A percentile compares a stretch with the other conserved stretches of the same genome.
Conservation (phyloP, 2,329 filamentous ascomycete genomes). For the Pseudocercospora fijiensis region DNA sequence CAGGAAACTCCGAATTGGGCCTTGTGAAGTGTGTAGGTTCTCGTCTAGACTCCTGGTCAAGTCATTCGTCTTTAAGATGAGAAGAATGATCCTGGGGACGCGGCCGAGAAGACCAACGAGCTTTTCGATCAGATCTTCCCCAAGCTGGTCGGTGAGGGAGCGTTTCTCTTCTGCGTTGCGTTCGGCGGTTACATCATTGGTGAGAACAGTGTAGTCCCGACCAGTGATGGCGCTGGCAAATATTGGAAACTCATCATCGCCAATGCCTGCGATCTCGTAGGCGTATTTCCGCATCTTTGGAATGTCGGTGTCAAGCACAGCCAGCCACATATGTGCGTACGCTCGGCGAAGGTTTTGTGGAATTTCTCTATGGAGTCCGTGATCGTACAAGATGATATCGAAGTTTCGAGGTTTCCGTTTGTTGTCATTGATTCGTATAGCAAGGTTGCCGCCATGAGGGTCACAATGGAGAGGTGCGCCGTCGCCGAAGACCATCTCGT, state of each 20-base stretch:
- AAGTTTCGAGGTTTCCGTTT: slow-evolving; percentile 69
- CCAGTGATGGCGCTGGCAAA: slow-evolving; percentile 97
- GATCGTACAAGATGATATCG: slow-evolving; percentile 93
- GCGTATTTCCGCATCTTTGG: slow-evolving; percentile 83
- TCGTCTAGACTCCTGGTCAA: slow-evolving; percentile 91
- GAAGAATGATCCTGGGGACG: slow-evolving; percentile 85
- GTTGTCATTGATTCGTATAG: slow-evolving; percentile 73
- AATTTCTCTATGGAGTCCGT: slow-evolving; percentile 93
- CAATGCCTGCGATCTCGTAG: slow-evolving; percentile 82
- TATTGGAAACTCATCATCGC: slow-evolving; percentile 85
- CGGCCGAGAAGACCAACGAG: slow-evolving; percentile 83
- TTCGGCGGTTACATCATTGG: slow-evolving; percentile 54
- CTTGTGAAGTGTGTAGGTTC: slow-evolving; percentile 71
- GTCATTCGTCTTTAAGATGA: slow-evolving; percentile 98
- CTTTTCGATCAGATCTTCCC: slow-evolving; percentile 76
- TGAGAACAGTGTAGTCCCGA: slow-evolving; percentile 76
- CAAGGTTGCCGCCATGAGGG: slow-evolving; percentile 93
- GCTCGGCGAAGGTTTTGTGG: slow-evolving; percentile 72
- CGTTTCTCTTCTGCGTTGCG: slow-evolving; percentile 78
- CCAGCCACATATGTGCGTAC: slow-evolving; percentile 97
- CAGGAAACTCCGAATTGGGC: slow-evolving; percentile 61
- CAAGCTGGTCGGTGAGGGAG: slow-evolving; percentile 77
- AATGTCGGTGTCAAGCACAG: slow-evolving; percentile 88
- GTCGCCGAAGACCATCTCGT: slow-evolving; percentile 97
- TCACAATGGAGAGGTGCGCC: slow-evolving; percentile 92